Conservation (phyloP, 805 yeast species). For the Ogataea thermomethanolica region DNA sequence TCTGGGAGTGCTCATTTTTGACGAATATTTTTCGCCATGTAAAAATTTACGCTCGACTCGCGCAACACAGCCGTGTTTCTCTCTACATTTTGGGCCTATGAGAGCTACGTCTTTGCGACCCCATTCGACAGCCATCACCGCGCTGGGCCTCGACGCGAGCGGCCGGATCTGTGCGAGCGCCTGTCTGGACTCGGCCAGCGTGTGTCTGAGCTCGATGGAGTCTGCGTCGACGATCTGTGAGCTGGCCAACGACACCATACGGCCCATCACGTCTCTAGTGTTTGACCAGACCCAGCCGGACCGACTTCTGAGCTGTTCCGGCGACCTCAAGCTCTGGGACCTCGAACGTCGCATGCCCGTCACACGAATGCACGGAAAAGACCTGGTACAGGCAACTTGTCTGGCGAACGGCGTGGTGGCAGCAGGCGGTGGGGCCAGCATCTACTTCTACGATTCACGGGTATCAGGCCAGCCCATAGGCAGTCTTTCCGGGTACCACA, state of each 20-base stretch:
- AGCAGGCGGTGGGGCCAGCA: constrained; percentile 10
- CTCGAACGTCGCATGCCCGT: constrained; percentile 2
- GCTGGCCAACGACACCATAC: constrained; percentile 13
- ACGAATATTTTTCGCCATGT: constrained; percentile 3
- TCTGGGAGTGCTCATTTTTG: constrained; percentile 16
- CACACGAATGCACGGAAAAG: neutral
- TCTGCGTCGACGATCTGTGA: constrained; percentile 1
- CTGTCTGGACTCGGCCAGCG: constrained; percentile 9
- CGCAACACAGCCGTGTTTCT: constrained; percentile 3
- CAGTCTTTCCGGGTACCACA: constrained; percentile 12
- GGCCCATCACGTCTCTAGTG: constrained; percentile 7
- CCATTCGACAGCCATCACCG: constrained; percentile 12
- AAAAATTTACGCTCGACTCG: neutral
- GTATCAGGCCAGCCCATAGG: constrained; percentile 7
- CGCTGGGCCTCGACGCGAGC: constrained; percentile 7
- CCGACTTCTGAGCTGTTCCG: constrained; percentile 16
- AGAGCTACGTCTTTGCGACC: constrained; percentile 7
- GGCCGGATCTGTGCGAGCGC: constrained; percentile 12
- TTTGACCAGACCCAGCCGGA: constrained; percentile 7
- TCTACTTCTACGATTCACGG: constrained; percentile 16
- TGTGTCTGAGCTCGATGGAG: constrained; percentile 9
- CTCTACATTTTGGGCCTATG: neutral
- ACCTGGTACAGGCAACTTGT: constrained; percentile 9
- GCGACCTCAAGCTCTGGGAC: constrained; percentile 19
- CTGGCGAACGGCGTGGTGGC: constrained; percentile 13